Percentiles rank a stretch among this genome's conserved stretches.
These are phyloP conservation scores for Fraxinus velutina DNA, from an alignment of 305 asterid species.

Conservation along the genomic window DNA sequence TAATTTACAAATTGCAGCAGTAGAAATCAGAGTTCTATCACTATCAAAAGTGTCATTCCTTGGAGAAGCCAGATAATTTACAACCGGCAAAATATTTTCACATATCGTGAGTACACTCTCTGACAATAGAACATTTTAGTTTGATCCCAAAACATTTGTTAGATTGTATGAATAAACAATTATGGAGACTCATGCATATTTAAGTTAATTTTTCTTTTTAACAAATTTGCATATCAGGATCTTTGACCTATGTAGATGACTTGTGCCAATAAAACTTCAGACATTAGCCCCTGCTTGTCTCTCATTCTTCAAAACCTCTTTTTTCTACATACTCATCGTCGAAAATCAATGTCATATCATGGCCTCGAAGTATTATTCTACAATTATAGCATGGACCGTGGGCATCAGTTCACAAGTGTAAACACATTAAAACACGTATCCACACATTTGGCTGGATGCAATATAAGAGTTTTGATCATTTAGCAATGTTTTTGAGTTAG, in stretches of 20 bases:
- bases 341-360: background rate
- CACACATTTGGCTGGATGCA: background rate
- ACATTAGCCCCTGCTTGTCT: background rate
- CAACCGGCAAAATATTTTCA: background rate
- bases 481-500: background rate
- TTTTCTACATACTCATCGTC: too few species aligned
- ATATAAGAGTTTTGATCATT: background rate
- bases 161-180: background rate
- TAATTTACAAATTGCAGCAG: background rate
- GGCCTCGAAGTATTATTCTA: background rate
- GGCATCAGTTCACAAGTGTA: background rate
- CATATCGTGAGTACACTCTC: background rate
- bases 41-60: background rate
- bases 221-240: background rate
- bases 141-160: background rate
- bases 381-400: background rate
- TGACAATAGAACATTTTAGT: background rate
- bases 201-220: background rate
- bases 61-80: background rate
- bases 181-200: background rate
- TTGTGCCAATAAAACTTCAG: background rate
- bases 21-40: background rate
- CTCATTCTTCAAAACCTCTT: too few species aligned
- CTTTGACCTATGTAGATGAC: background rate
- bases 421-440: background rate